Base-by-base conservation (phyloP, 202 grass and related monocot genomes). In the Bolboschoenoplectus hybrid region DNA sequence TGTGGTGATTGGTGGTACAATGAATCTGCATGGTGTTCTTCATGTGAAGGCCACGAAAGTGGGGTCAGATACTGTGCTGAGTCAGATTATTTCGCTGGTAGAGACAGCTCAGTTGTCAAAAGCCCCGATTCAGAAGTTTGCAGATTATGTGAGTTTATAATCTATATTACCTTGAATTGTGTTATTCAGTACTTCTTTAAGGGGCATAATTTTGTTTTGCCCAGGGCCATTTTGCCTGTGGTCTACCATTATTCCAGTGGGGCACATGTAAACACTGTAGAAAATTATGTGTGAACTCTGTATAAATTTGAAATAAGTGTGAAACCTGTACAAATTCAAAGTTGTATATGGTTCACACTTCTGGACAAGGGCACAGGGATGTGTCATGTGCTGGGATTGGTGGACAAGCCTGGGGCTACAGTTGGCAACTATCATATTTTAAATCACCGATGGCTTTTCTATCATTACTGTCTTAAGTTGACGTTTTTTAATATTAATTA, bases 41-140 rank as follows among this genome's bases (percentile, higher is more conserved):
- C 93, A 99, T 79, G 79, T 99, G 86, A 87, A 92, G 92, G 93
- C 91, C 81, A 96, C 93, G 8, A 99, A 95, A 91, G 97, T 99
- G 80, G 97, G 97, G 74, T 94, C 93, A 0, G 88, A 93, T n/a
- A 92, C 97, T 44, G 97, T 99, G 73, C 84, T 99, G 81, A 97
- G 93, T 88, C 97, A 99, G 83, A 99, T 99, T 80, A 99, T 99
- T 69, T 94, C 97, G 88, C 90, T 99, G 82, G 97, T 99, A 49
- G 97, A 99, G 90, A 99, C 90, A 61, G 97, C 97, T 45, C 97
- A 99, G 85, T 89, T 99, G 89, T 99, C 97, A 44, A 99, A 99
- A 90, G 97, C 97, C 16, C 97, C 97, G 76, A 98, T 98, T 87
- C 97, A 98, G 71, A 98, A 98, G 91, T 94, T 98, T 85, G 97